Evolutionary conservation across 2,329 filamentous ascomycete genomes (phyloP), one percentile per base, ranked within the genome.

Genomic region (Whalleya microplaca): DNA sequence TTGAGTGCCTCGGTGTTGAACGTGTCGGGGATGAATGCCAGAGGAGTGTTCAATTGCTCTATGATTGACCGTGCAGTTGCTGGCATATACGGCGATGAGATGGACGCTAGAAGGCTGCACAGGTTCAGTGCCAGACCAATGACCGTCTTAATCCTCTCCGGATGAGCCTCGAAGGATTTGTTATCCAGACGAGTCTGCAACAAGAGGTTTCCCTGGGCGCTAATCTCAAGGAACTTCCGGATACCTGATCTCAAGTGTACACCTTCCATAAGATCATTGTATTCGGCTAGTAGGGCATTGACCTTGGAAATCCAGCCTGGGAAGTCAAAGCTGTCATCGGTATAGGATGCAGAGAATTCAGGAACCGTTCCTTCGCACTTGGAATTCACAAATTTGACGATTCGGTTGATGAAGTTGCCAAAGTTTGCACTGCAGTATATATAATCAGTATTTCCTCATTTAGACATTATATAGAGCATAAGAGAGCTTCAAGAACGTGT

Each of bases 11-110:
- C 80, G n/a, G 76, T 74, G 18, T 72, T 69, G 88, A 90, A 95
- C 44, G 78, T 80, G 60, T 88, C 83, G 1, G 90, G 88, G 59
- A 93, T 92, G 37, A 75, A 74, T 46, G 81, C 64, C 1, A 45
- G 53, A 14, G 46, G 52, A n/a, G 61, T 61, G 2, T 55, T 50
- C 23, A 98, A 83, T 77, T 97, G 94, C 61, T 84, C 75, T 63
- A 91, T 84, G 65, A 97, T 96, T 29, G 85, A 85, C 57, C 82
- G 82, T 2, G 89, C 81, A 8, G 89, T 93, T n/a, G 83, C 82
- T 41, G 92, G 92, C 81, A 97, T 91, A 76, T 94, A 97, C 0
- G 93, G 93, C 50, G 86, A 85, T 54, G 93, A 84, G 43, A 96
- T 77, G 51, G 85, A 87, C 20, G 92, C 90, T 46, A 96, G 82